These are phyloP conservation scores for Cyberlindnera subsufficiens DNA, from an alignment of 805 yeast species.

Conservation along the genomic window DNA sequence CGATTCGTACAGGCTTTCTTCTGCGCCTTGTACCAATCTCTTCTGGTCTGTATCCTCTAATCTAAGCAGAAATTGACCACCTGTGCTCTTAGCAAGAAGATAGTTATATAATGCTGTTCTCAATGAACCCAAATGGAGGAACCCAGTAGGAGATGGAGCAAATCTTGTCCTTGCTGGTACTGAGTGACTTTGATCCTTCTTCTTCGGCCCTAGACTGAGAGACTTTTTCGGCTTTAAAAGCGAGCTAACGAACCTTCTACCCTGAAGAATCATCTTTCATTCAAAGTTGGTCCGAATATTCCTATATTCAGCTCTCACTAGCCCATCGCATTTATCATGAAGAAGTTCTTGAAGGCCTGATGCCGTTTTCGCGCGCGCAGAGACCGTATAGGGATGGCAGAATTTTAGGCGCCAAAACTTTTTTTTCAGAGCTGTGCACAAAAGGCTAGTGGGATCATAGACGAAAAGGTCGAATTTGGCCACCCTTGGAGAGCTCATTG, in stretches of 20 bases:
- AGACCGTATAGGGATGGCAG: too few species aligned
- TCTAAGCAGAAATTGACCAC: constrained; percentile 76
- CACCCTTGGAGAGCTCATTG: too few species aligned
- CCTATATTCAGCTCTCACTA: too few species aligned
- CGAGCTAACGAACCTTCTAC: constrained; percentile 3
- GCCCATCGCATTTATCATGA: too few species aligned
- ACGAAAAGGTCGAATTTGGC: too few species aligned
- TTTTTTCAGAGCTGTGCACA: too few species aligned
- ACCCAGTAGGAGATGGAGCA: constrained; percentile 98
- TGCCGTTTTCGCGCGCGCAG: too few species aligned
- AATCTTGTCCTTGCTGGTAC: constrained; percentile 69
- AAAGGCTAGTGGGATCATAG: too few species aligned
- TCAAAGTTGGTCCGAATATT: too few species aligned
- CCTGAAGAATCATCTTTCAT: too few species aligned
- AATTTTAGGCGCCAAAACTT: too few species aligned
- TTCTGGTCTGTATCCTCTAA: constrained; percentile 91
- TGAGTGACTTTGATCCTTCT: background rate
- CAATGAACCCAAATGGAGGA: constrained; percentile 86
- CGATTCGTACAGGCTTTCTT: constrained; percentile 67
- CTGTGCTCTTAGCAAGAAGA: constrained; percentile 69
- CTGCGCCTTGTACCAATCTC: constrained; percentile 77
- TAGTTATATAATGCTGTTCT: constrained; percentile 92
- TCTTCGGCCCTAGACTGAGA: constrained; percentile 7
- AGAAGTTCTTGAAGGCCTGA: too few species aligned
- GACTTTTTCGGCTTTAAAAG: constrained; percentile 14